Evolutionary conservation across 352 stramenopile species (phyloP), one percentile per base, ranked within the genome.

Genomic region (Aphanomyces invadans): DNA sequence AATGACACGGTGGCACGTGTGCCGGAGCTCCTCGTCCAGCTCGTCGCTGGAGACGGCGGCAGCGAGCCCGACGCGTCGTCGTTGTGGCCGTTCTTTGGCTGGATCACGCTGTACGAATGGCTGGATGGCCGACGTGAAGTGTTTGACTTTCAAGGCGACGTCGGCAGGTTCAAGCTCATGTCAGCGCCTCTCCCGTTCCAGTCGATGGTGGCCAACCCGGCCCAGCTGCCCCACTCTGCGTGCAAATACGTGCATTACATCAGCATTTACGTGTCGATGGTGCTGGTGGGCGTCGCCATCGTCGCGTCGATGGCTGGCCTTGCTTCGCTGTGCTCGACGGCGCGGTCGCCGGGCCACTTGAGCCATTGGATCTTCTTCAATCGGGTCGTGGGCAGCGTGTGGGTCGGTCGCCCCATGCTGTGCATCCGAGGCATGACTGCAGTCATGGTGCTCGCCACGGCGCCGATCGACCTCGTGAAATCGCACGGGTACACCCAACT

Each of bases 171-270:
- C 1, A 49, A 23, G 29, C 7, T 67, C 31, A 36, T 57, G 19
- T 36, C 21, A 4, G 21, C 12, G 29, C 15, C 23, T 11, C 49
- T 38, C n/a, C 25, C 25, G 19, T 7, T 42, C 36, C n/a, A 38
- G 7, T 21, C 49, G 7, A 59, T 67, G 33, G 21, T 25, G 15
- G 60, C 60, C 39, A 67, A 67, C 32, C 60, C 42, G n/a, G 11
- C 45, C 10, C 42, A 67, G 32, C 28, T 67, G 9, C 60, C 60
- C 11, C 17, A 19, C 11, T 12, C 15, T 15, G 60, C 60, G 23
- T 67, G 60, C 46, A 38, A 33, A 4, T 67, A 67, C 60, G 44
- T 67, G 42, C 45, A 44, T 21, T 17, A n/a, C 60, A 55, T 67
- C 28, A 23, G 23, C 29, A 4, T 67, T 19, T 67, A 67, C 5